phyloP scores from a whole-genome alignment of 768 basidiomycete genomes.

The Suillus luteus region DNA sequence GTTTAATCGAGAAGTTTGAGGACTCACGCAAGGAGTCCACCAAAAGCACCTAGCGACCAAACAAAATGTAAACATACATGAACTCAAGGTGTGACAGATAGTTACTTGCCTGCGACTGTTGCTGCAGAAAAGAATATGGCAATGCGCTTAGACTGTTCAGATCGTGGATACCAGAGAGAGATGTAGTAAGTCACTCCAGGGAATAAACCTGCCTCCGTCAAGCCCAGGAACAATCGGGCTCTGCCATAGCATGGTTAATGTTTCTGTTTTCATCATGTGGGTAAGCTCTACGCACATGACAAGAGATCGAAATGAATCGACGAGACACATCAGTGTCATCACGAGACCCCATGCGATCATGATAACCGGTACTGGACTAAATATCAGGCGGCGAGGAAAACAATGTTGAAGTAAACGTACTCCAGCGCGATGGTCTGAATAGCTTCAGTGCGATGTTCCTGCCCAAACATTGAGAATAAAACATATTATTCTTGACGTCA shows the following conservation, averaged over 20 bases:
- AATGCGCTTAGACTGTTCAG: conserved; percentile 58
- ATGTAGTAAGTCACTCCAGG: conserved; percentile 47
- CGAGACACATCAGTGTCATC: conserved; percentile 42
- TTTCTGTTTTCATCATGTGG: background rate
- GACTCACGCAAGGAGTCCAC: conserved; percentile 49
- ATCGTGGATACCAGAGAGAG: conserved; percentile 61
- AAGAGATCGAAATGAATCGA: conserved; percentile 34
- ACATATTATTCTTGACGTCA: background rate
- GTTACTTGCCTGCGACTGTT: conserved; percentile 47
- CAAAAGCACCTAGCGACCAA: conserved; percentile 39
- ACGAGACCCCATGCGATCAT: conserved; percentile 43
- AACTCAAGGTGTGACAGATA: background rate
- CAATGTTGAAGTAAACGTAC: conserved; percentile 23
- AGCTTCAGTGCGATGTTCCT: conserved; percentile 43
- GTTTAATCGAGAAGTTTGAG: background rate
- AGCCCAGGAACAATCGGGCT: conserved; percentile 45
- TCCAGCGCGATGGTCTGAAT: conserved; percentile 38
- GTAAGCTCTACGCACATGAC: conserved; percentile 30
- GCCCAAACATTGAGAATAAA: conserved; percentile 8
- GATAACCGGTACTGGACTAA: conserved; percentile 37
- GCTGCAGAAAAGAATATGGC: conserved; percentile 68
- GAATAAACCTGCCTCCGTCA: conserved; percentile 49
- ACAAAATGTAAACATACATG: background rate
- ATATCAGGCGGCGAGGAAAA: conserved; percentile 10
- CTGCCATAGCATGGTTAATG: conserved; percentile 22